These are phyloP conservation scores for Capsicum baccatum DNA, from an alignment of 257 asterid species.

Conservation along the genomic window DNA sequence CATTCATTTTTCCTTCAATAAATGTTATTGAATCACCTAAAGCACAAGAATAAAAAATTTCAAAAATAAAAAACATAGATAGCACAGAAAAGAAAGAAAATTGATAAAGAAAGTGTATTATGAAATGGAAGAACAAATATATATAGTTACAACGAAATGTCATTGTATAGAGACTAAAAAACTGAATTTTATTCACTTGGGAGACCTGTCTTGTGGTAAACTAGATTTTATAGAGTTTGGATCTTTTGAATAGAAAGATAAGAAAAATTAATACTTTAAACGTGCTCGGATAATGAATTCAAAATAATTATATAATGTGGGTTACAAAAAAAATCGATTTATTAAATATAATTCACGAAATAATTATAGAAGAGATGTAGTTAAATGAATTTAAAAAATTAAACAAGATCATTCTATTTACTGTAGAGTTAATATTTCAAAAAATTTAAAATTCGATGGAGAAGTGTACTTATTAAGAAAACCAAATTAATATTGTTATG, in stretches of 20 bases:
- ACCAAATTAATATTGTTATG: too few species aligned
- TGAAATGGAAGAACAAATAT: conserved; percentile 1
- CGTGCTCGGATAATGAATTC: not conserved
- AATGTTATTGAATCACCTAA: not conserved
- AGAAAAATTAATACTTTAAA: too few species aligned
- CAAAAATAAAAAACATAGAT: not conserved
- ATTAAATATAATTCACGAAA: not conserved
- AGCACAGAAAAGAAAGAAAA: not conserved
- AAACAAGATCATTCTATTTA: not conserved
- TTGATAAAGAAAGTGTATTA: not conserved
- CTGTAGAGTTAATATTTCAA: too few species aligned
- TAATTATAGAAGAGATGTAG: not conserved
- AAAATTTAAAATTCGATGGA: too few species aligned
- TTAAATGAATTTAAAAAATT: not conserved
- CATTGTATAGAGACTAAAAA: not conserved
- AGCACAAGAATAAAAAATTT: not conserved
- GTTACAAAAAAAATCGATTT: not conserved
- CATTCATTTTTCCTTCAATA: not conserved
- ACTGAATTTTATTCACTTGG: not conserved
- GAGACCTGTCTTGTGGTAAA: not conserved
- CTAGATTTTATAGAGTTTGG: too few species aligned
- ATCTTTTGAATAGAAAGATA: too few species aligned
- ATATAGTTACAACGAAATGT: not conserved
- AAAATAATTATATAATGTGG: not conserved
- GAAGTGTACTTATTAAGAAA: too few species aligned